Base-by-base conservation (phyloP, 768 basidiomycete genomes). In the Ramaria sp. region DNA sequence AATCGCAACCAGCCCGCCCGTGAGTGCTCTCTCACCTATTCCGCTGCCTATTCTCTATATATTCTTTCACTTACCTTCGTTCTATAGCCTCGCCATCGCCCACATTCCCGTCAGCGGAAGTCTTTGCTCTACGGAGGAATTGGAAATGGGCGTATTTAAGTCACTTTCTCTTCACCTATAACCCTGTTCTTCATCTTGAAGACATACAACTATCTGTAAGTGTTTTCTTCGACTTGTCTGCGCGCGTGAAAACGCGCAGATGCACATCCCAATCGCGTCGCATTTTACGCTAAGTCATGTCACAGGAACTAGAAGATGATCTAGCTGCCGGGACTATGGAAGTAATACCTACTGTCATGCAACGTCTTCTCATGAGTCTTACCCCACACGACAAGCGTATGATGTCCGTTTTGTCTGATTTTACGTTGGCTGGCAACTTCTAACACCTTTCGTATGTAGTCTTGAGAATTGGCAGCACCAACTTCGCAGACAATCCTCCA, bases 71-170 rank as follows among this genome's bases (percentile, higher is more conserved):
- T 16, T 30, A 55, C 28, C 5, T 37, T 48, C 30, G 20, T 48
- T 32, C 30, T 30, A 4, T 25, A 55, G 36, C 42, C 36, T 41
- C 56, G 28, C 55, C 52, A 22, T 51, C 79, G 61, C 65, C 53
- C 18, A 25, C 53, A 27, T n/a, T 43, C 18, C 53, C 53, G 47
- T 55, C 53, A 30, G 53, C 53, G 1, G 53, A 55, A 47, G 16
- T 85, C 50, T 57, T 65, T 43, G 63, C 70, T 27, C 82, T 96
- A 50, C 77, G 92, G 54, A 81, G 73, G 56, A 79, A 90, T 59
- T 94, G 89, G 89, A 83, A 87, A 74, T 95, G 90, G 90, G 92
- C 92, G 5, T 85, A 85, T 24, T 86, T 93, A 68, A 78, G 79
- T 68, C 90, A 94, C 66, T 94, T 95, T 76, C 84, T 89, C 70